Evolutionary conservation across 202 grass and related monocot species (phyloP).

Genomic region (Tripidium arundinaceum): DNA sequence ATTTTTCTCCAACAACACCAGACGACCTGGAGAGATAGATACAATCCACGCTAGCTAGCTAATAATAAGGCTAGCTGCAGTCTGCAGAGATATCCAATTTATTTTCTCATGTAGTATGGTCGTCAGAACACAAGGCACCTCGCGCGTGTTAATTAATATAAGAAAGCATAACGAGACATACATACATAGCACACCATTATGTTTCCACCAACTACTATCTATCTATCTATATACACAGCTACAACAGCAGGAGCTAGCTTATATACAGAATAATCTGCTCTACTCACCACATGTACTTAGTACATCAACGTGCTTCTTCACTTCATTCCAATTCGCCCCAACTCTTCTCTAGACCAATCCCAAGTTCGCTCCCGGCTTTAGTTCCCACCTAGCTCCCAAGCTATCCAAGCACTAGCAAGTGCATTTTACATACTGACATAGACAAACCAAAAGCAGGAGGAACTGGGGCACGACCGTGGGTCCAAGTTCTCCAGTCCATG

Average conservation of each 20-base stretch:
- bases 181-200: no score
- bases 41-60: no score
- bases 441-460: neutral
- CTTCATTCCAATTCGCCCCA: neutral
- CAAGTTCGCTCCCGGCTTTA: neutral
- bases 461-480: neutral
- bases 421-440: slow-evolving; percentile 5
- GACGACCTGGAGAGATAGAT: no score
- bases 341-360: neutral
- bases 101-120: no score
- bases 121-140: no score
- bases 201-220: no score
- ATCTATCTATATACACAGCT: no score
- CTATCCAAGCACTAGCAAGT: neutral
- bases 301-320: neutral
- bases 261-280: neutral
- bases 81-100: no score
- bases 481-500: neutral
- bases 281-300: neutral
- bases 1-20: no score
- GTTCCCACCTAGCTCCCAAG: neutral
- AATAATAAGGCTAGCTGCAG: no score
- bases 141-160: no score
- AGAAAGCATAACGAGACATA: no score
- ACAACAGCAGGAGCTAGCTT: neutral